Evolutionary conservation across 2,329 filamentous ascomycete species (phyloP), one percentile per base, ranked within the genome.

Genomic region (Fusarium oxysporum): DNA sequence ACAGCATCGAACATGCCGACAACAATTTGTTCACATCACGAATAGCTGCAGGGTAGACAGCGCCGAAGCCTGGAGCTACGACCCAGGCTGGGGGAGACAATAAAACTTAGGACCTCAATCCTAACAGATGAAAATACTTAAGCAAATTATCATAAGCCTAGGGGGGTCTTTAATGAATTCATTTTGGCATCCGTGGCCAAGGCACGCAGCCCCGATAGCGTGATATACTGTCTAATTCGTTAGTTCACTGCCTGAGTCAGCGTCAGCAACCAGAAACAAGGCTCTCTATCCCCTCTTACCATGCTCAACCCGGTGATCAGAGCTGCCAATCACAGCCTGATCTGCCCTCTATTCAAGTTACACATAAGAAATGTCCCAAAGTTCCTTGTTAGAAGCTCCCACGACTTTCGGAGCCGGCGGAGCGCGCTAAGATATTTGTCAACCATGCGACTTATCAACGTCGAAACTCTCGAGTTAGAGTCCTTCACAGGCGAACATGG

Each of bases 381-480:
- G 17, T 5, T 28, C 3, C 10, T 33, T 3, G 6, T 14, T 28
- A 17, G 33, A n/a, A 48, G 40, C 32, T 35, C 25, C 10, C 23
- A 14, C 14, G 16, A 35, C 4, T n/a, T 30, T 37, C 32, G 16
- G 33, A n/a, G 40, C 14, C 30, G 23, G 19, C 40, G 3, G 19
- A 14, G 7, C 21, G 13, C 5, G 4, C 11, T 5, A 9, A 57
- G 40, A 28, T 17, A 28, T 17, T 11, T 57, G 32, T 57, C 54
- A 10, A 43, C n/a, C 2, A 68, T 68, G 65, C 65, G 65, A 3
- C 65, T 68, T 4, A 68, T 68, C 35, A 68, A 68, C 19, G 65
- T 68, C 13, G 64, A 62, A 23, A 40, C 64, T 2, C 56, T 68
- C 4, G 55, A 68, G 23, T n/a, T 68, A 11, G 63, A 68, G 2